Base-by-base conservation (phyloP, 2,329 filamentous ascomycete genomes). In the Falciphora oryzae region DNA sequence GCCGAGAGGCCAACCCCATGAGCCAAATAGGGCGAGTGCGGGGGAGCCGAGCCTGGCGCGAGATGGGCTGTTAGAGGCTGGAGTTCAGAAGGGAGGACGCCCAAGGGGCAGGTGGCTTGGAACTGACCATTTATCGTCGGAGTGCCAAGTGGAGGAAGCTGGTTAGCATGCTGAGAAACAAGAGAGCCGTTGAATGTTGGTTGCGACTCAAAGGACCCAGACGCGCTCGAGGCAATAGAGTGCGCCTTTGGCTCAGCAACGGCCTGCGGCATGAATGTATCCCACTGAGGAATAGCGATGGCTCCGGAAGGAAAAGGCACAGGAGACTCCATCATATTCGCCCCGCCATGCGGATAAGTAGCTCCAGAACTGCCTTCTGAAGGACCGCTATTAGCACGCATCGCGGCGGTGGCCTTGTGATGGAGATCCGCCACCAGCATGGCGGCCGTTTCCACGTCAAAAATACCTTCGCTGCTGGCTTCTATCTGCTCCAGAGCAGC, bases 361-460 rank as follows among this genome's bases (percentile, higher is more conserved):
- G 90, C 88, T 73, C 86, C 84, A 38, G 83, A 79, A 74, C 77
- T 81, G 67, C 81, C 79, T 68, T 86, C 85, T 72, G 82, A 88
- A 62, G 83, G 80, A 70, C 80, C 81, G 67, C 80, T 81, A 69
- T 81, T 83, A 66, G 78, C 78, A 65, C 85, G 84, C 78, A 87
- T 92, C 71, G 87, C 87, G 44, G 83, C 82, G 58, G 93, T 94
- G 72, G 84, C 93, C 82, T 97, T 97, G 82, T 97, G 93, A 80
- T 97, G 94, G 75, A 98, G 90, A 80, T 98, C 93, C 75, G 94
- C 95, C 81, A 99, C 96, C 76, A 99, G 87, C 92, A 98, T 97
- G 71, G 95, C 95, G 71, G 95, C 95, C 72, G 94, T 93, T 83
- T 99, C 94, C 73, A 97, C 90, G 76, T 97, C 95, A 74, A 97